These are phyloP conservation scores for Leishmania guyanensis DNA, from an alignment of 208 protist species.

Conservation along the genomic window DNA sequence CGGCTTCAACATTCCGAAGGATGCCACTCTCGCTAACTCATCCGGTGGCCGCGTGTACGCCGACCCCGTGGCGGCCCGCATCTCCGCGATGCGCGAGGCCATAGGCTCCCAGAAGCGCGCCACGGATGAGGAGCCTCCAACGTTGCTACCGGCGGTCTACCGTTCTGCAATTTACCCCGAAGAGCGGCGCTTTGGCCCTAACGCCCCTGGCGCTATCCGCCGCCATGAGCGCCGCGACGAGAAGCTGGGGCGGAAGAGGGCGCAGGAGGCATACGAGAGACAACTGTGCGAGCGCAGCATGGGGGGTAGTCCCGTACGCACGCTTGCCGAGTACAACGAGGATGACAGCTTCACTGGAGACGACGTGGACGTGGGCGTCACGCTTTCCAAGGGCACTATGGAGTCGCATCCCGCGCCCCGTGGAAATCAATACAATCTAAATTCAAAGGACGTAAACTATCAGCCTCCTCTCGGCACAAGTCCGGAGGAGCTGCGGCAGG, in stretches of 20 bases:
- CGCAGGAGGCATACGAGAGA: constrained; percentile 44
- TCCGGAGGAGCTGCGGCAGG: constrained; percentile 61
- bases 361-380: constrained; percentile 11
- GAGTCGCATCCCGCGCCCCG: constrained; percentile 16
- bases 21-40: constrained; percentile 21
- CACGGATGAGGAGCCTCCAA: constrained; percentile 21
- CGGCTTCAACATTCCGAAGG: constrained; percentile 56
- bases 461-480: constrained; percentile 85
- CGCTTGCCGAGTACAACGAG: constrained; percentile 13
- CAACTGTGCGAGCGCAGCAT: constrained; percentile 21
- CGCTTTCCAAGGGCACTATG: constrained; percentile 16
- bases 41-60: constrained; percentile 19
- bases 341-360: constrained; percentile 6
- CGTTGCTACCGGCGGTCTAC: constrained; percentile 72
- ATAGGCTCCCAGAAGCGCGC: constrained; percentile 16
- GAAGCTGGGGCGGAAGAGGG: constrained; percentile 70
- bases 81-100: constrained; percentile 28
- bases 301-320: constrained; percentile 13
- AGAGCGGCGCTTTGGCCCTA: constrained; percentile 78
- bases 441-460: constrained; percentile 49
- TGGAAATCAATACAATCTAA: constrained; percentile 29
- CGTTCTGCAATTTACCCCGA: constrained; percentile 65
- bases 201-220: constrained; percentile 72
- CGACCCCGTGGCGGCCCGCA: constrained; percentile 32
- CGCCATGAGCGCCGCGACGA: constrained; percentile 79